A percentile compares a stretch with the other conserved stretches of the same genome.
Evolutionary conservation across 257 asterid genomes (phyloP).

Genomic region (Scutellaria galericulata): DNA sequence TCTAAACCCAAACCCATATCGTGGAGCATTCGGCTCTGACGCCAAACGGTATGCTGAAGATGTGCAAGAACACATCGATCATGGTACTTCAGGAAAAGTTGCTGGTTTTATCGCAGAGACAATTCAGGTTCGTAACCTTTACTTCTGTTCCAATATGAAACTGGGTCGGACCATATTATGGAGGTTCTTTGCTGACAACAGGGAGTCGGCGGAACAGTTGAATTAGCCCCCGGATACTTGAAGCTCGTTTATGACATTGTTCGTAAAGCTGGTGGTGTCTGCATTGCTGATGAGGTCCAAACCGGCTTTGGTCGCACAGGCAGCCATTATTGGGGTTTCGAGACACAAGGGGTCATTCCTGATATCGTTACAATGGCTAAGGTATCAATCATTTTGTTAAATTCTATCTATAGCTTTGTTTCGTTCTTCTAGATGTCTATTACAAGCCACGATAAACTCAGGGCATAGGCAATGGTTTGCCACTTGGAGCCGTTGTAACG

Average conservation of each 20-base stretch:
- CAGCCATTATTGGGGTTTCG: constrained; percentile 96
- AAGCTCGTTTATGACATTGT: constrained; percentile 81
- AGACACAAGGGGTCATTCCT: constrained; percentile 88
- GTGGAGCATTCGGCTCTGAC: constrained; percentile 89
- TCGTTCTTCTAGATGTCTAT: constrained; percentile 1
- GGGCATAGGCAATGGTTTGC: constrained; percentile 98
- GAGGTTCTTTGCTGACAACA: constrained; percentile 42
- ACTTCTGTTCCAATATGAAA: constrained; percentile 3
- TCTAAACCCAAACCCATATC: constrained; percentile 88
- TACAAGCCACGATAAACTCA: constrained; percentile 36
- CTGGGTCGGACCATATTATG: background rate
- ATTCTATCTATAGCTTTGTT: constrained; percentile 7
- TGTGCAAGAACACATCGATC: constrained; percentile 93
- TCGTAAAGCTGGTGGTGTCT: constrained; percentile 92
- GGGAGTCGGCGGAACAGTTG: constrained; percentile 99
- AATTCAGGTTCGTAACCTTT: constrained; percentile 66
- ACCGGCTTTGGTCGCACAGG: constrained; percentile 99
- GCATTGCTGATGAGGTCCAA: constrained; percentile 99
- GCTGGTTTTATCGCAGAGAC: constrained; percentile 98
- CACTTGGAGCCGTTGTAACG: constrained; percentile 98
- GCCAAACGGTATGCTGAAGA: constrained; percentile 80
- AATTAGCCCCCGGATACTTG: constrained; percentile 93
- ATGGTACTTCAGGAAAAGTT: constrained; percentile 88
- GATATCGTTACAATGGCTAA: constrained; percentile 99
- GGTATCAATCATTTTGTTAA: constrained; percentile 42